These are phyloP conservation scores for Aquanectria penicillioides DNA, from an alignment of 2,329 filamentous ascomycete genomes.

Conservation along the genomic window DNA sequence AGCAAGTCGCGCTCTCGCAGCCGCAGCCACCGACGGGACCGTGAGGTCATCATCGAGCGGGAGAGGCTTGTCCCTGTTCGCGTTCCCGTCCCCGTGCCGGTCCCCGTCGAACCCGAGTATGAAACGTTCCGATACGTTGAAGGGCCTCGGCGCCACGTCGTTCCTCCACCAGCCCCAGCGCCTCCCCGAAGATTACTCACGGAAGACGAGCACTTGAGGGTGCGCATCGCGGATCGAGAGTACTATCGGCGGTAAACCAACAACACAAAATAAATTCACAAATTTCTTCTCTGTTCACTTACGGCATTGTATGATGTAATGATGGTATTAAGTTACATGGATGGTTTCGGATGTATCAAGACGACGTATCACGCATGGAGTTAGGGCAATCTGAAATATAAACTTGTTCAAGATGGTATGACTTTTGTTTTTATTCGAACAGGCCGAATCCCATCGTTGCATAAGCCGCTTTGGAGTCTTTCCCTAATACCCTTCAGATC, in stretches of 20 bases:
- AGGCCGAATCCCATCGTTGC: neutral
- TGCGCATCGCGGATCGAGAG: conserved; percentile 49
- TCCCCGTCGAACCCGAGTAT: conserved; percentile 51
- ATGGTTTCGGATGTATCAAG: conserved; percentile 5
- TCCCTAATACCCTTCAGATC: neutral
- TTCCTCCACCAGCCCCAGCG: conserved; percentile 44
- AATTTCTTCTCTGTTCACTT: neutral
- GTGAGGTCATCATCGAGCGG: conserved; percentile 63
- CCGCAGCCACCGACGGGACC: conserved; percentile 46
- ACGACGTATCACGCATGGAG: conserved; percentile 23
- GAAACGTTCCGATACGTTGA: conserved; percentile 66
- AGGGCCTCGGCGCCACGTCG: conserved; percentile 51
- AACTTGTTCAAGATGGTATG: too few species aligned
- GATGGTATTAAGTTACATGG: conserved; percentile 26
- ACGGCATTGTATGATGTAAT: conserved; percentile 36
- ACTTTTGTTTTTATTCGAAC: neutral
- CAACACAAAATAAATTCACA: neutral
- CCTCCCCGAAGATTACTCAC: conserved; percentile 45
- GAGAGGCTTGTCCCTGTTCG: conserved; percentile 58
- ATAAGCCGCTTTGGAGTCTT: neutral
- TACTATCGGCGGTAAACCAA: conserved; percentile 39
- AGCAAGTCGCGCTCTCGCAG: conserved; percentile 44
- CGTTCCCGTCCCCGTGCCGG: conserved; percentile 53
- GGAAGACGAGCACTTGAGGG: conserved; percentile 41
- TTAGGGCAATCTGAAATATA: conserved; percentile 25